Base-by-base conservation (phyloP, 345 rosid genomes). In the Lagerstroemia speciosa region DNA sequence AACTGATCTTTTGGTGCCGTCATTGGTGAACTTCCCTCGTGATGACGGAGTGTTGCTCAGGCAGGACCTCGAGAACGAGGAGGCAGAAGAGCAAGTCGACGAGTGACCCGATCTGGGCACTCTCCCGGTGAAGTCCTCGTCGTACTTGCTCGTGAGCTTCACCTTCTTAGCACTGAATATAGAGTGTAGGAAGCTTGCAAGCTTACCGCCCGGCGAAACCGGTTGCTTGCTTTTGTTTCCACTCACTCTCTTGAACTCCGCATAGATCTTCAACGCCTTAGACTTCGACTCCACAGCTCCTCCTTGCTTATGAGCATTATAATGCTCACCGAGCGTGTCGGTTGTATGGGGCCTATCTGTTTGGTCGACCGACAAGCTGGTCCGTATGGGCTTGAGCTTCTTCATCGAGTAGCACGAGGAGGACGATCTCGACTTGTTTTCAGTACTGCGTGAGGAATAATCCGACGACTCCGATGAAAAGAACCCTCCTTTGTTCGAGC, bases 31-130 rank as follows among this genome's bases (percentile, higher is more conserved):
- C 68, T 82, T 86, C 55, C 81, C 82, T 52, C 80, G 71, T 0
- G 97, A 82, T 0, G 92, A 78, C 0, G 90, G 88, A 14, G 88
- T 83, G 57, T 88, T 92, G 81, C 92, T 95, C 63, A 90, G 67
- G 70, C 98, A 95, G 19, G 99, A 95, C 61, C 96, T 83, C 8
- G 99, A 89, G 72, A 88, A 87, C 1, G 99, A 91, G 6, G 99
- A 88, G 1, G 96, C 85, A 1, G 99, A 87, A 29, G 99, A 89
- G 72, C 97, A 91, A 0, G 87, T 82, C 2, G 92, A 69, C 34
- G 65, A 31, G 30, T 46, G 36, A 17, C 69, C 68, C n/a, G 68
- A 34, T 38, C 52, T 33, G 16, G 69, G 46, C 37, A 68, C 37
- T 22, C 31, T 55, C 58, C 45, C 57, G 24, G 32, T 20, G 63